Evolutionary conservation across 805 yeast genomes (phyloP), one percentile per base, ranked within the genome.

Genomic region (Pichia occidentalis): DNA sequence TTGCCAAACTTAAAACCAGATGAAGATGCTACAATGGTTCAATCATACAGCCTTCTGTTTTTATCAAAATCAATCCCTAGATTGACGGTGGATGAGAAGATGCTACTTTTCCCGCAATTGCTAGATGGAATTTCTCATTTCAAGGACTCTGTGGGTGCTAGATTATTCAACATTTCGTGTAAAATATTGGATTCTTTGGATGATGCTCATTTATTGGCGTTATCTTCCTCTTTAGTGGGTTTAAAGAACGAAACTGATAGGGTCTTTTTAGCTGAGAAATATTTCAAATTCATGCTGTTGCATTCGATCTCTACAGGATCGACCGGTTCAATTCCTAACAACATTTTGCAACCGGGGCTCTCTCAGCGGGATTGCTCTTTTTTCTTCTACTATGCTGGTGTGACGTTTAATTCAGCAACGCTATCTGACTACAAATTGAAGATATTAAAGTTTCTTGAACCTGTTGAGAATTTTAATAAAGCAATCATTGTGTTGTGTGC

Each of bases 371-470:
- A 81, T 29, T 69, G 73, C 14, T 54, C 72, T 1, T 85, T 80
- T 48, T 74, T 85, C 48, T 80, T 85, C 0, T 69, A 67, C 37
- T 73, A 73, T 45, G 85, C 90, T 3, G 90, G 88, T 20, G 72
- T 77, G 1, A 56, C 71, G 0, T 77, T 73, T 50, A 72, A 72
- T 37, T 60, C 64, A 5, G 67, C 66, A 0, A 75, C 71, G 14
- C 56, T 85, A 29, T 45, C 59, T 1, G 48, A 40, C 5, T 65
- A 61, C 34, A 76, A 71, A 43, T 44, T 40, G 5, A 63, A 68
- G 9, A 61, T 73, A 1, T 33, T 72, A 43, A 48, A 67, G 48
- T 59, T 80, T 53, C 34, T 64, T 43, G 59, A 72, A 37, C 46
- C 61, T 41, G 10, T 34, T 6, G 73, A 71, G 0, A 64, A 70